These are phyloP conservation scores for Cinnamomum micranthum DNA, from an alignment of 164 flowering plant genomes.

Conservation along the genomic window DNA sequence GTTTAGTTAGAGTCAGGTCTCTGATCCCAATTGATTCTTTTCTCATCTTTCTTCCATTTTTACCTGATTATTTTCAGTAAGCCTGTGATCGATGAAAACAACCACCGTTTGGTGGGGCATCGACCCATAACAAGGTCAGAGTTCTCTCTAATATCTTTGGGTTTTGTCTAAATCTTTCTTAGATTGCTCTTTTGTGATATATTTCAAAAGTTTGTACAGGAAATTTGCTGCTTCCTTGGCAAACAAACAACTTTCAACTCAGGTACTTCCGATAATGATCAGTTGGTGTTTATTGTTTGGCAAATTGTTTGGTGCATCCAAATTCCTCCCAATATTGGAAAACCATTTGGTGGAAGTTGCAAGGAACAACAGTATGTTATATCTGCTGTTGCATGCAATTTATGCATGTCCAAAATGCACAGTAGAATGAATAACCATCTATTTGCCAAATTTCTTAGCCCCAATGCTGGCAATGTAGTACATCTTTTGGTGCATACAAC, in stretches of 20 bases:
- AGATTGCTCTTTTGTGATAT: neutral
- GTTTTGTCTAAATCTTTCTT: neutral
- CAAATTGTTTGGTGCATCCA: too few species aligned
- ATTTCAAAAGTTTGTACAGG: constrained; percentile 33
- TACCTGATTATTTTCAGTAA: constrained; percentile 5
- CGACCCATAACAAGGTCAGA: constrained; percentile 14
- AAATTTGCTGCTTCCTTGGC: constrained; percentile 73
- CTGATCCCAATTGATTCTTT: constrained; percentile 3
- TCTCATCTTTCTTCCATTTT: constrained; percentile 5
- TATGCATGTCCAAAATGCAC: neutral
- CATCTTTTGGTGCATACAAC: too few species aligned
- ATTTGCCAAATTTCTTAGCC: too few species aligned
- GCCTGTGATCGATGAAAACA: constrained; percentile 3
- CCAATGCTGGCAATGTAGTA: too few species aligned
- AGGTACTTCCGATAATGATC: constrained; percentile 24
- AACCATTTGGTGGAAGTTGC: neutral
- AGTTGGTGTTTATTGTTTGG: too few species aligned
- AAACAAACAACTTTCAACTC: constrained; percentile 23
- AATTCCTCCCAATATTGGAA: too few species aligned
- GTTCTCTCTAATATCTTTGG: neutral
- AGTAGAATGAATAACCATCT: too few species aligned
- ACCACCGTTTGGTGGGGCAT: neutral
- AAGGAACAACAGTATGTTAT: neutral
- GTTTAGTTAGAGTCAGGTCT: constrained; percentile 10
- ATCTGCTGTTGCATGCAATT: neutral